Evolutionary conservation across 2,329 filamentous ascomycete genomes (phyloP).

Genomic region (Daldinia sp.): DNA sequence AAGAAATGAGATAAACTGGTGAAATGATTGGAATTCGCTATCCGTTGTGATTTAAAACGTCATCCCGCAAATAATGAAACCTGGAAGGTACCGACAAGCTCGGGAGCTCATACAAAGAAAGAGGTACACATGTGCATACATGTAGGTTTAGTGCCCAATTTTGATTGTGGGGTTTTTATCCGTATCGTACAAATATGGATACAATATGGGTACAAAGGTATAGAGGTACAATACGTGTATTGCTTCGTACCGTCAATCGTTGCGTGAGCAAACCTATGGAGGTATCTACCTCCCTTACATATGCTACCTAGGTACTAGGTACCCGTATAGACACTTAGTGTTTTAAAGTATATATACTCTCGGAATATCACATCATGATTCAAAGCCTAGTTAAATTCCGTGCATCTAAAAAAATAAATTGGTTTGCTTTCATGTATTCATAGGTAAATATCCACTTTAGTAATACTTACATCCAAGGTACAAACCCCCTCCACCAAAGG

Average conservation of each 20-base stretch:
- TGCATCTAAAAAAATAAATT: neutral
- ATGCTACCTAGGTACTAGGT: too few relatives aligned
- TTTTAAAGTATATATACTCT: neutral
- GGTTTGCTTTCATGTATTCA: slow-evolving; percentile 13
- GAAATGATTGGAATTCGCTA: slow-evolving; percentile 17
- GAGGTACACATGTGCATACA: neutral
- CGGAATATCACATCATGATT: neutral
- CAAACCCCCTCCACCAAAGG: neutral
- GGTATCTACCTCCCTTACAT: neutral
- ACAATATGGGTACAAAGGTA: too few relatives aligned
- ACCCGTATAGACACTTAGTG: neutral
- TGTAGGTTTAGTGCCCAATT: slow-evolving; percentile 21
- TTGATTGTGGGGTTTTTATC: slow-evolving; percentile 19
- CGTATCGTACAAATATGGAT: neutral
- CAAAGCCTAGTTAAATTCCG: neutral
- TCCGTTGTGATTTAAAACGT: slow-evolving; percentile 18
- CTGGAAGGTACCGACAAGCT: neutral
- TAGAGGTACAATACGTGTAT: neutral
- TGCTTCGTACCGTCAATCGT: neutral
- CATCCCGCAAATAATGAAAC: slow-evolving; percentile 20
- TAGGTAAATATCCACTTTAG: neutral
- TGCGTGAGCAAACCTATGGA: neutral
- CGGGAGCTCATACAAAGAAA: too few relatives aligned
- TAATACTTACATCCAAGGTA: neutral
- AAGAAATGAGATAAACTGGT: neutral